Evolutionary conservation across 495 filamentous ascomycete genomes (phyloP), one percentile per base, ranked within the genome.

Genomic region (Aspergillus nanangensis): DNA sequence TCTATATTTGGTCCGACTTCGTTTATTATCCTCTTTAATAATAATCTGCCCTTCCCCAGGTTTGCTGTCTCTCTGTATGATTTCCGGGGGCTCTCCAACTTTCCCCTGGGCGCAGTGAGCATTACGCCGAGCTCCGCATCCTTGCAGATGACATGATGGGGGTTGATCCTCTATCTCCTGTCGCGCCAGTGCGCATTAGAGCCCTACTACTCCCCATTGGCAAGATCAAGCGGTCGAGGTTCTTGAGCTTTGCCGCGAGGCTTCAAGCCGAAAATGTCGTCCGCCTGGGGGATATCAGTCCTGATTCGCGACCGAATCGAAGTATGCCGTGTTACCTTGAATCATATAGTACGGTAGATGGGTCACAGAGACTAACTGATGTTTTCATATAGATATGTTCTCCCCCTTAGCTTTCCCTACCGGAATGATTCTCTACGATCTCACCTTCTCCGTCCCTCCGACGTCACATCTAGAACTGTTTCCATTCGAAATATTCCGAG

Each of bases 341-440:
- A 24, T 44, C 35, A 8, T 11, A 41, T n/a, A 1, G n/a, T 22
- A 22, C 7, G 29, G 18, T 18, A 27, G 17, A n/a, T 11, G 5
- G 15, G 21, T 34, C 8, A 14, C 50, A 47, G 66, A 76, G 48
- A 74, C 58, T 48, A 24, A 43, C 37, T 52, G 38, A 27, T 49
- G 23, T 41, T 38, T 34, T 48, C 53, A 45, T 49, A 48, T 58
- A 96, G 91, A 90, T 57, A 91, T 95, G 84, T 96, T 98, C 63
- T 94, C 90, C 34, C 93, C 93, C 20, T 73, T 95, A 52, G 90
- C 89, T 2, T 97, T 95, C 62, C 92, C 92, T 8, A 80, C 81
- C 48, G 93, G 93, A 44, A 80, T 83, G 51, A 84, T 99, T 52
- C 78, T 96, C 50, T 96, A 94, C 75, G 86, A 96, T 61, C 75